phyloP scores from a whole-genome alignment of 2,329 filamentous ascomycete genomes.

The Macroventuria anomochaeta region DNA sequence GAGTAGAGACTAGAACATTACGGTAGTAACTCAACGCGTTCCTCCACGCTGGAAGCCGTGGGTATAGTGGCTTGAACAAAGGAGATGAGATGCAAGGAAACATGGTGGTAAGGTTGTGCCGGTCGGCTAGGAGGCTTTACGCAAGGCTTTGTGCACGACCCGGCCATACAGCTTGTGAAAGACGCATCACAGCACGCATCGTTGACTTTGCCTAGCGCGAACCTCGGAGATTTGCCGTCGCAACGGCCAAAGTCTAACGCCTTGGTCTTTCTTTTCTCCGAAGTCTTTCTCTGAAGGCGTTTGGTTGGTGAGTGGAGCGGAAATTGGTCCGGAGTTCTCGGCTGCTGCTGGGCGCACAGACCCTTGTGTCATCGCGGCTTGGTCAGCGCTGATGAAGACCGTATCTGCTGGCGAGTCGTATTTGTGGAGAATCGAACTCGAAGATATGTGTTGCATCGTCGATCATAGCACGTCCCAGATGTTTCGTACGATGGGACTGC shows the following conservation, averaged over 20 bases:
- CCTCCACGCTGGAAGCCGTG: slow-evolving; percentile 23
- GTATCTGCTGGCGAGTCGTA: slow-evolving; percentile 8
- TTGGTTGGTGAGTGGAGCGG: slow-evolving; percentile 12
- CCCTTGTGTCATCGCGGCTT: neutral
- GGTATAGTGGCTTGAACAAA: slow-evolving; percentile 9
- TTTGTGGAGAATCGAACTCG: slow-evolving; percentile 1
- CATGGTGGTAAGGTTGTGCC: neutral
- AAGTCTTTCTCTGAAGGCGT: neutral
- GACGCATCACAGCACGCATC: neutral
- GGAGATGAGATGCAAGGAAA: slow-evolving; percentile 8
- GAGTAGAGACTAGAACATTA: slow-evolving; percentile 45
- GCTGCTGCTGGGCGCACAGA: slow-evolving; percentile 7
- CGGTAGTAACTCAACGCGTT: slow-evolving; percentile 34
- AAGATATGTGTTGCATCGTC: neutral
- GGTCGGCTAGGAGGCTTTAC: neutral
- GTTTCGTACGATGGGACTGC: slow-evolving; percentile 76
- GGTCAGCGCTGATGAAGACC: slow-evolving; percentile 1
- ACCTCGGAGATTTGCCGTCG: slow-evolving; percentile 12
- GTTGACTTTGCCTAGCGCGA: neutral
- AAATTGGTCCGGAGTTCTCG: slow-evolving; percentile 5
- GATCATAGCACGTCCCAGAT: slow-evolving; percentile 77
- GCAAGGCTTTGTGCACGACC: neutral
- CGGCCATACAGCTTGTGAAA: neutral
- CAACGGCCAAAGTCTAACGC: slow-evolving; percentile 11
- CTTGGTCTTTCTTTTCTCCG: neutral